Base-by-base conservation (phyloP, 2,329 filamentous ascomycete species). In the Thielaviopsis cerberus region DNA sequence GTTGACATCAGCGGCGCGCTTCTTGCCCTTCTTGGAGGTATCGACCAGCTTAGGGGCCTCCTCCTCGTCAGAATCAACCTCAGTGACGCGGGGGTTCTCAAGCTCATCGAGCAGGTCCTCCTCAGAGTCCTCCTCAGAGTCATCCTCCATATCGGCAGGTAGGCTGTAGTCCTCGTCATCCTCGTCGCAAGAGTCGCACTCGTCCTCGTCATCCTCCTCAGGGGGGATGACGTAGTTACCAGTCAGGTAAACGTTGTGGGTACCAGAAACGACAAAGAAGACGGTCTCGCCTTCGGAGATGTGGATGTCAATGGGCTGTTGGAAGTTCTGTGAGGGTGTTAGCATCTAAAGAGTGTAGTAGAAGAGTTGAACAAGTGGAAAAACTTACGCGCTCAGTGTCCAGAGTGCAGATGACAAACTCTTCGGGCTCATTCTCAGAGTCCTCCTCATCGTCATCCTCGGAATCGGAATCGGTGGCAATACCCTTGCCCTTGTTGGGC, bases 321-420 rank as follows among this genome's bases (percentile, higher is more conserved):
- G 92, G 79, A 85, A 95, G 76, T 87, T 81, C 92, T 97, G 66
- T 53, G 27, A 37, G 54, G 51, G 24, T 24, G 53, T 59, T 59
- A 57, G 57, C 10, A 30, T 50, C 58, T 52, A 53, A 26, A 25
- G 57, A 53, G 7, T n/a, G 20, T 41, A 41, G 11, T 27, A 20
- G 48, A 7, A 51, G 25, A 17, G 17, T 53, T 41, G 10, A 1
- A 11, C 8, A 24, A 22, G 7, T 15, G 13, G 24, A n/a, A 25
- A 26, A 59, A 68, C 79, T 70, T 83, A 96, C 92, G 76, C 85
- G 87, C 71, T 88, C 82, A 30, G 90, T 87, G 73, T 97, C 90
- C 57, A 98, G 81, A 62, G 92, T 98, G 81, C 92, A 98, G 66
- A 98, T 75, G 65, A 97, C 89, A 66, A 87, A 88, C 75, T 96